Conservation (phyloP, 1,284 basidiomycete species). For the Mycosarcoma maydis region DNA sequence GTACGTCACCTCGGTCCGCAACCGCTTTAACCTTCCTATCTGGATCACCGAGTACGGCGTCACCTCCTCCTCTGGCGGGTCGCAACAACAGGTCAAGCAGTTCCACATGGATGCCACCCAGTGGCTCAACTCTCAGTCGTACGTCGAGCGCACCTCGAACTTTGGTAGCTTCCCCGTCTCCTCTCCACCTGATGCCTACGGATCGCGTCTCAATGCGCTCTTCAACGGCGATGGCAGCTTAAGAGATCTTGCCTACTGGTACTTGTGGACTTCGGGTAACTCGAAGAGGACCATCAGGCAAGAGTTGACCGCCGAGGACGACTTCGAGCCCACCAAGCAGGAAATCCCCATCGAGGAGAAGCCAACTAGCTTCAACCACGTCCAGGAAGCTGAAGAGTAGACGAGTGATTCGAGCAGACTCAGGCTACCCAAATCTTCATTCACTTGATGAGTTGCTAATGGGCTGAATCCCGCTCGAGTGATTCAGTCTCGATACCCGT, state of each 20-base stretch:
- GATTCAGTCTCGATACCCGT: too few relatives aligned
- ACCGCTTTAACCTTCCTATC: constrained; percentile 48
- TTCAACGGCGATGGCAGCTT: constrained; percentile 52
- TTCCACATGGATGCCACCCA: constrained; percentile 55
- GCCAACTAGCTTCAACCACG: constrained; percentile 33
- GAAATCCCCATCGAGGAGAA: constrained; percentile 22
- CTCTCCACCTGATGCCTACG: constrained; percentile 55
- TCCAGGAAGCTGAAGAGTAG: background rate
- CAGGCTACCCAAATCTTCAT: too few relatives aligned
- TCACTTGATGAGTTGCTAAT: too few relatives aligned
- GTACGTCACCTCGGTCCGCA: constrained; percentile 49
- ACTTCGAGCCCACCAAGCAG: constrained; percentile 22
- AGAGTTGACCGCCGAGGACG: constrained; percentile 28
- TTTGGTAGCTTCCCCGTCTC: constrained; percentile 53
- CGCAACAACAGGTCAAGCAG: constrained; percentile 45
- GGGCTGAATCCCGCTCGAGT: too few relatives aligned
- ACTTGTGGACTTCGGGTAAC: constrained; percentile 22
- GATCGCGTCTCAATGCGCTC: constrained; percentile 52
- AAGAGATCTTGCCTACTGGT: constrained; percentile 42
- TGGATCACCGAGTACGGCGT: constrained; percentile 66
- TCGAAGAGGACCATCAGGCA: constrained; percentile 18
- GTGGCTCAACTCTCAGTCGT: constrained; percentile 48
- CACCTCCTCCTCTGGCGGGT: constrained; percentile 47
- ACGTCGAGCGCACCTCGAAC: constrained; percentile 59
- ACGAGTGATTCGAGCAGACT: too few relatives aligned